These are phyloP conservation scores for Linum tenue DNA, from an alignment of 345 rosid genomes.

Conservation along the genomic window DNA sequence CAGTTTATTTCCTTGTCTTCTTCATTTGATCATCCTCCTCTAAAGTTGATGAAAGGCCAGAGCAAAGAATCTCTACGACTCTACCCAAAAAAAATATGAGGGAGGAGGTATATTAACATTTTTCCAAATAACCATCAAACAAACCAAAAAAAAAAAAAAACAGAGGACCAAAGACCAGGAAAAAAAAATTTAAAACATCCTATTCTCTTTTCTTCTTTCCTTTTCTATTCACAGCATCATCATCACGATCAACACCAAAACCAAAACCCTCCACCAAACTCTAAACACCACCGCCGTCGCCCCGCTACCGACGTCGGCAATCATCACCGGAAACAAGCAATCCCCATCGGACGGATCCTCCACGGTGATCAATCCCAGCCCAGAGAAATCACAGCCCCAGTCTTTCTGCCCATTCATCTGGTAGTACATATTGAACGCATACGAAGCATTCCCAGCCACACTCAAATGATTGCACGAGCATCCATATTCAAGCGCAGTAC, in stretches of 20 bases:
- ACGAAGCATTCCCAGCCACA: slow-evolving; percentile 59
- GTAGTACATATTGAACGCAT: slow-evolving; percentile 75
- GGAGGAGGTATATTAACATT: no score
- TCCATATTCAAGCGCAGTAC: slow-evolving; percentile 66
- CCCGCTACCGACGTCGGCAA: slow-evolving; percentile 23
- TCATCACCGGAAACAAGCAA: slow-evolving; percentile 67
- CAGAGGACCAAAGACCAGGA: no score
- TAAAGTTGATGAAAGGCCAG: no score
- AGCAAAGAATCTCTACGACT: no score
- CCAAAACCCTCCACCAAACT: slow-evolving; percentile 8
- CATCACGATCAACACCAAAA: slow-evolving; percentile 13
- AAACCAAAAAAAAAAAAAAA: no score
- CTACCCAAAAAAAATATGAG: no score
- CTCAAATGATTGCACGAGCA: slow-evolving; percentile 61
- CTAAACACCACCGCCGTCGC: slow-evolving; percentile 12
- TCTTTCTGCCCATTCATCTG: slow-evolving; percentile 48
- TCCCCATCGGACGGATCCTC: slow-evolving; percentile 51
- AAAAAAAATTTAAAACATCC: no score
- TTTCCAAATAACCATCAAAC: no score
- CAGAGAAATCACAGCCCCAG: slow-evolving; percentile 69
- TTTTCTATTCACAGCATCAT: no score
- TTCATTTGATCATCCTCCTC: no score
- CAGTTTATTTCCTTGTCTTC: no score
- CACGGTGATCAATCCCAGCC: slow-evolving; percentile 41
- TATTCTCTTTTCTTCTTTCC: no score